phyloP scores from a whole-genome alignment of 2,329 filamentous ascomycete genomes.

The Ascocoryne sarcoides region DNA sequence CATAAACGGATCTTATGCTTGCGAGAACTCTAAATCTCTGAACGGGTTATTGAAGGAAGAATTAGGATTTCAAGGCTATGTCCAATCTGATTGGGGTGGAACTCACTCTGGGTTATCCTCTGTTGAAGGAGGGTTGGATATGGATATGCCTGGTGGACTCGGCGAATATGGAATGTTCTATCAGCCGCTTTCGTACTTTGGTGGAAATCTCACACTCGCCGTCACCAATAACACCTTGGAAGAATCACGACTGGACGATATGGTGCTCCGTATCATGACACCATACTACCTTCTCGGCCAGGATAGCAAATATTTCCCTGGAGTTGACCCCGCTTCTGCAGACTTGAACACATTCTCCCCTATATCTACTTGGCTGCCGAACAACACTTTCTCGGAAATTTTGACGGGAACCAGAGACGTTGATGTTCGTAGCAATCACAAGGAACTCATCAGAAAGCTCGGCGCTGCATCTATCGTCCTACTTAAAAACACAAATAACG shows the following conservation, averaged over 20 bases:
- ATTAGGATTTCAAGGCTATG: slow-evolving; percentile 41
- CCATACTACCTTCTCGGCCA: slow-evolving; percentile 51
- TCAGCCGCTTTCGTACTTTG: slow-evolving; percentile 9
- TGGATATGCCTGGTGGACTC: slow-evolving; percentile 57
- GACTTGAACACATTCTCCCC: slow-evolving; percentile 15
- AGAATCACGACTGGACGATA: slow-evolving; percentile 45
- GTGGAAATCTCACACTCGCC: slow-evolving; percentile 35
- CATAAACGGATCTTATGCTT: slow-evolving; percentile 41
- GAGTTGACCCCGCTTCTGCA: slow-evolving; percentile 11
- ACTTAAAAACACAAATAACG: slow-evolving; percentile 49
- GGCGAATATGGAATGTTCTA: slow-evolving; percentile 54
- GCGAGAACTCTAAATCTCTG: slow-evolving; percentile 39
- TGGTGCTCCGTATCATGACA: slow-evolving; percentile 55
- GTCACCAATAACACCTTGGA: slow-evolving; percentile 8
- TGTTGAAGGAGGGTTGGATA: slow-evolving; percentile 54
- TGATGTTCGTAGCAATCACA: slow-evolving; percentile 54
- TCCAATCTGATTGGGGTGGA: slow-evolving; percentile 62
- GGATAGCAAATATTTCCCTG: slow-evolving; percentile 34
- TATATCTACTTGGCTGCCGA: slow-evolving; percentile 42
- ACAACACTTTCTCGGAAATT: slow-evolving; percentile 70
- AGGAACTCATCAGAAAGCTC: slow-evolving; percentile 32
- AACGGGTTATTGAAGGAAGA: slow-evolving; percentile 43
- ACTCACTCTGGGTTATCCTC: slow-evolving; percentile 49
- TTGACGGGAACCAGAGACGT: slow-evolving; percentile 63
- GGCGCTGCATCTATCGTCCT: slow-evolving; percentile 52